Percentiles rank a stretch among this genome's conserved stretches.
Conservation (phyloP, 148 eudicot species). For the Amaranthus hypochondriacus region DNA sequence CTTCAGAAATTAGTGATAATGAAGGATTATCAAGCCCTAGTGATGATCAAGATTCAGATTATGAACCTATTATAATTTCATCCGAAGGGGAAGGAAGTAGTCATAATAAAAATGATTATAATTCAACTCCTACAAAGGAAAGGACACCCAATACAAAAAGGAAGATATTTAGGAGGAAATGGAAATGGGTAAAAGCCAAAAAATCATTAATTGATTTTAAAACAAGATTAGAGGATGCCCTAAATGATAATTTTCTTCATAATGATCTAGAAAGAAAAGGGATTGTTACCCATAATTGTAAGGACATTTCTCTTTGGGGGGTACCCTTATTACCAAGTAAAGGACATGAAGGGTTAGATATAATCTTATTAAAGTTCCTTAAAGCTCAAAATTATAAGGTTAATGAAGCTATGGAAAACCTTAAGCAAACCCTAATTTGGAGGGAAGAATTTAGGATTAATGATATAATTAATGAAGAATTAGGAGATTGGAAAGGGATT, state of each 20-base stretch:
- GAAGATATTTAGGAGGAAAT: conserved; percentile 4
- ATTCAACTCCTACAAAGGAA: conserved; percentile 7
- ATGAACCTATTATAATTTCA: conserved; percentile 1
- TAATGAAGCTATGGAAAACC: conserved; percentile 51
- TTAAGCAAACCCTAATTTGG: conserved; percentile 58
- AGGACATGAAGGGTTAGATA: conserved; percentile 47
- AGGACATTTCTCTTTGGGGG: conserved; percentile 63
- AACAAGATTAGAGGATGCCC: conserved; percentile 51
- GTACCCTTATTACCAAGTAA: conserved; percentile 73
- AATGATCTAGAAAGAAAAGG: conserved; percentile 7
- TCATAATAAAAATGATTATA: not conserved
- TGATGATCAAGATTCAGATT: conserved; percentile 23
- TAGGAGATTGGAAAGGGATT: conserved; percentile 25
- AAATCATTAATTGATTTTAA: conserved; percentile 39
- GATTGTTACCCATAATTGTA: conserved; percentile 21
- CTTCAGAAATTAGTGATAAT: not conserved
- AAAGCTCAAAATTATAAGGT: conserved; percentile 52
- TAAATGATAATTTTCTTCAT: conserved; percentile 27
- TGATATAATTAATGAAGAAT: conserved; percentile 31
- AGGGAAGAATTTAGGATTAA: conserved; percentile 40
- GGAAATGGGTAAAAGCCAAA: conserved; percentile 2
- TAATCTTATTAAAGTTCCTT: conserved; percentile 53
- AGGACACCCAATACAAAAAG: conserved; percentile 10
- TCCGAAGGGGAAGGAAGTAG: conserved; percentile 10
- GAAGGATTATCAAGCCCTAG: conserved; percentile 20